These are phyloP conservation scores for Colletotrichum horii DNA, from an alignment of 2,329 filamentous ascomycete genomes.

Conservation along the genomic window DNA sequence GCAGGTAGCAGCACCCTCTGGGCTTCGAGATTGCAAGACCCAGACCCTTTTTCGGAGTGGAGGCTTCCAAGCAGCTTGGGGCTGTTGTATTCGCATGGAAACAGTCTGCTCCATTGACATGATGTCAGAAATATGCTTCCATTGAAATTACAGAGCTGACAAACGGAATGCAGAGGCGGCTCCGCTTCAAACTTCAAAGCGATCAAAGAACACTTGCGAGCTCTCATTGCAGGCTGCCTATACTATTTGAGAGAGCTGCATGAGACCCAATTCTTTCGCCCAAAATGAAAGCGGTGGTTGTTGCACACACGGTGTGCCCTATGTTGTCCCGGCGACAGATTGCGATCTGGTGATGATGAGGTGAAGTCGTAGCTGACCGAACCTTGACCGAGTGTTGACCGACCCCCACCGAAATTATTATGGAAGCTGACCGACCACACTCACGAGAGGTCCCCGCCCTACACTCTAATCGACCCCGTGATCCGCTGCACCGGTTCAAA, in stretches of 20 bases:
- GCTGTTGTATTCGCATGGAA: neutral
- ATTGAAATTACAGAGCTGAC: neutral
- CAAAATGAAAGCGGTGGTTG: neutral
- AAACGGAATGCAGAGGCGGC: neutral
- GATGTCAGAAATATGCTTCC: too few relatives aligned
- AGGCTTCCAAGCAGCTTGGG: neutral
- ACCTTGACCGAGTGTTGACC: neutral
- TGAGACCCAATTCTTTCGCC: neutral
- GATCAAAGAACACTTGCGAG: neutral
- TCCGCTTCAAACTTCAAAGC: neutral
- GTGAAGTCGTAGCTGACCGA: neutral
- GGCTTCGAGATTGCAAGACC: neutral
- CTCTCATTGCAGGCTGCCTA: neutral
- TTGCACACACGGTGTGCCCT: neutral
- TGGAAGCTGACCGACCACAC: neutral
- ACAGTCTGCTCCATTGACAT: too few relatives aligned
- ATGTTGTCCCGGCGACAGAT: neutral
- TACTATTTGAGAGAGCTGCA: neutral
- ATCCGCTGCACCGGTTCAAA: neutral
- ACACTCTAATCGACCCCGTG: neutral
- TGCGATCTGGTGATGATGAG: neutral
- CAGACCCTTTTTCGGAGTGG: rapidly evolving
- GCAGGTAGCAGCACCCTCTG: neutral
- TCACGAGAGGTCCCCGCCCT: neutral
- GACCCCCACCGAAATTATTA: neutral